phyloP scores from a whole-genome alignment of 768 basidiomycete species.

The Mycena galericulata region DNA sequence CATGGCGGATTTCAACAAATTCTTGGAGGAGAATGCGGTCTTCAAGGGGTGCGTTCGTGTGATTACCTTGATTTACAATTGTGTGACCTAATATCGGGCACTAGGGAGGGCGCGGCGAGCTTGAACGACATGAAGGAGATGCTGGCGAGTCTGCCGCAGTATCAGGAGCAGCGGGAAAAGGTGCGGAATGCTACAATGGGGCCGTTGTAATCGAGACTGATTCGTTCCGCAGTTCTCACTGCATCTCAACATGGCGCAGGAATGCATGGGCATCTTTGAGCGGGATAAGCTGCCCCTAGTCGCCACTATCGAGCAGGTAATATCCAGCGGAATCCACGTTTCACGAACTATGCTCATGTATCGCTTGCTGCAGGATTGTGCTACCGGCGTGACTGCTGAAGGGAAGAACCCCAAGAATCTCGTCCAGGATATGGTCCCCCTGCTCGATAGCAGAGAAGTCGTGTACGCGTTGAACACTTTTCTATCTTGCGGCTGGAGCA shows the following conservation, averaged over 20 bases:
- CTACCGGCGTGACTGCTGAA: slow-evolving; percentile 91
- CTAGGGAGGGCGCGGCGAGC: slow-evolving; percentile 83
- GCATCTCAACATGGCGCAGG: slow-evolving; percentile 97
- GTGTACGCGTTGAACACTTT: slow-evolving; percentile 60
- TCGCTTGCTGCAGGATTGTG: slow-evolving; percentile 76
- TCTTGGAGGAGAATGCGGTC: slow-evolving; percentile 93
- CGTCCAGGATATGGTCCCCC: slow-evolving; percentile 98
- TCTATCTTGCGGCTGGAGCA: not conserved
- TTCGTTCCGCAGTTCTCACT: slow-evolving; percentile 80
- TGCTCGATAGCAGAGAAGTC: slow-evolving; percentile 89
- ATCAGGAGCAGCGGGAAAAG: slow-evolving; percentile 95
- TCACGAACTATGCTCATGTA: not conserved
- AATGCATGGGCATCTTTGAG: slow-evolving; percentile 96
- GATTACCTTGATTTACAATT: slow-evolving; percentile 10
- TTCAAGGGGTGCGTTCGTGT: slow-evolving; percentile 79
- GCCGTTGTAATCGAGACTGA: not conserved
- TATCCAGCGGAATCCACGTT: not conserved
- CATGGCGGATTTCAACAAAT: slow-evolving; percentile 95
- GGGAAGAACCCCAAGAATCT: slow-evolving; percentile 95
- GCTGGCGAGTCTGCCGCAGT: slow-evolving; percentile 94
- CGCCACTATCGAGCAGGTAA: slow-evolving; percentile 91
- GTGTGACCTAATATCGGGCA: slow-evolving; percentile 23
- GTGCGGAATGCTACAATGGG: slow-evolving; percentile 51
- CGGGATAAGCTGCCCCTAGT: slow-evolving; percentile 84
- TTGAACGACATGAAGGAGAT: slow-evolving; percentile 99